Evolutionary conservation across 2,329 filamentous ascomycete species (phyloP).

Genomic region (Arthrocladium fulminans): DNA sequence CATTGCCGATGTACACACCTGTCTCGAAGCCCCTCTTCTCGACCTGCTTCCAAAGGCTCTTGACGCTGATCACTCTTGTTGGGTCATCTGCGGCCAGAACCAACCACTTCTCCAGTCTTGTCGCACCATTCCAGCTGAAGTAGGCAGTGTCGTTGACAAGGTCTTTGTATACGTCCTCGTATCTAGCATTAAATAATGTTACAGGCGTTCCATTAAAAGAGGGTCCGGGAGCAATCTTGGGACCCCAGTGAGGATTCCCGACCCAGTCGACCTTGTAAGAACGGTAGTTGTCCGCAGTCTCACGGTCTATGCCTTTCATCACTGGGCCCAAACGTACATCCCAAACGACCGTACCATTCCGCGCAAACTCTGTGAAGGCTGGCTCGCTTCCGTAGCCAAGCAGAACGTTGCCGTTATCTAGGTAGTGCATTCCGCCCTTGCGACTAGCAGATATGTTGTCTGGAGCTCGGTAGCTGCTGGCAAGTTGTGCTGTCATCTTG

Average conservation of each 20-base stretch:
- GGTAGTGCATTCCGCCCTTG: background rate
- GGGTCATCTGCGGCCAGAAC: slow-evolving; percentile 22
- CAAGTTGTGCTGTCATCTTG: background rate
- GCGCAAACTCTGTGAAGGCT: slow-evolving; percentile 32
- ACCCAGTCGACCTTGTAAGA: slow-evolving; percentile 34
- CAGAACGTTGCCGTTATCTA: slow-evolving; percentile 26
- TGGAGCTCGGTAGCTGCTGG: background rate
- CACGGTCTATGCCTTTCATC: slow-evolving; percentile 21
- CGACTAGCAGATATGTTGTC: background rate
- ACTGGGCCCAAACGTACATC: slow-evolving; percentile 26
- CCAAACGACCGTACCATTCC: slow-evolving; percentile 29
- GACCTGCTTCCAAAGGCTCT: background rate
- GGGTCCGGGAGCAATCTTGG: slow-evolving; percentile 32
- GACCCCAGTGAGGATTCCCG: slow-evolving; percentile 31
- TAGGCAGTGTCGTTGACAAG: slow-evolving; percentile 21
- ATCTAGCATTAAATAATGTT: background rate
- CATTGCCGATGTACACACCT: background rate
- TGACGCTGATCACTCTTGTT: background rate
- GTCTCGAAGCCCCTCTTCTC: background rate
- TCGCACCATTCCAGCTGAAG: slow-evolving; percentile 42
- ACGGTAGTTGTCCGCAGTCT: slow-evolving; percentile 28
- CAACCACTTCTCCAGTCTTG: slow-evolving; percentile 35
- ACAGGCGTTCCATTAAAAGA: slow-evolving; percentile 21
- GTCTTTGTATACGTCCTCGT: background rate
- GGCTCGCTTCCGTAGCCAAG: slow-evolving; percentile 36